Base-by-base conservation (phyloP, 2,329 filamentous ascomycete genomes). In the Xylogone sp. region DNA sequence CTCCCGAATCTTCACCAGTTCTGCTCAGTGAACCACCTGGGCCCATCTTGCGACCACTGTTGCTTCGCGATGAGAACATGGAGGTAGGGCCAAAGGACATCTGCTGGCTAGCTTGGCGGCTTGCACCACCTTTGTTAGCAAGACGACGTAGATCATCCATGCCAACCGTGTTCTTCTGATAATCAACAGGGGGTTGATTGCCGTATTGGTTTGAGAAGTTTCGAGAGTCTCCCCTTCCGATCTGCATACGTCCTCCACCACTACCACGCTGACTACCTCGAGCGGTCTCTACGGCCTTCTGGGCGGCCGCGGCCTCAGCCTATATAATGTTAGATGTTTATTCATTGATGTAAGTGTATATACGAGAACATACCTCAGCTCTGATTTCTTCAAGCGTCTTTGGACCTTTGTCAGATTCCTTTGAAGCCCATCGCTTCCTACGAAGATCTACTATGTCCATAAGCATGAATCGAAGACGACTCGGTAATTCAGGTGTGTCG, bases 301-400 rank as follows among this genome's bases (percentile, higher is more conserved):
- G 84, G 43, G 87, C 88, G 56, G 86, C 87, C 49, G 82, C 79
- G 59, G 90, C 90, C 73, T 91, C 88, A 53, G 81, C 82, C 71
- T 79, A 51, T 50, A 48, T 34, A 7, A 42, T 51, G 68, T 66
- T 62, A 68, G 64, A 53, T 57, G 48, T 21, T 2, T 39, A 51
- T 47, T 47, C 21, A 51, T 45, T 48, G 43, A 46, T 21, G 3
- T 19, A 12, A n/a, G n/a, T 39, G 34, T 16, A 16, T 39, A 16
- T 16, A 39, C n/a, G n/a, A 42, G 21, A 10, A 71, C 78, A 65
- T 74, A 85, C 83, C 72, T 90, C 87, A 60, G 86, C 87, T 68
- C 91, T 89, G 60, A 99, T 89, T 73, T 97, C 89, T 3, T 91
- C 84, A 49, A 99, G 87, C 8, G 94, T 99, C 84, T 97, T 97